A percentile compares a stretch with the other conserved stretches of the same genome.
phyloP scores from a whole-genome alignment of 2,329 filamentous ascomycete genomes.

The Neofusicoccum sp. region DNA sequence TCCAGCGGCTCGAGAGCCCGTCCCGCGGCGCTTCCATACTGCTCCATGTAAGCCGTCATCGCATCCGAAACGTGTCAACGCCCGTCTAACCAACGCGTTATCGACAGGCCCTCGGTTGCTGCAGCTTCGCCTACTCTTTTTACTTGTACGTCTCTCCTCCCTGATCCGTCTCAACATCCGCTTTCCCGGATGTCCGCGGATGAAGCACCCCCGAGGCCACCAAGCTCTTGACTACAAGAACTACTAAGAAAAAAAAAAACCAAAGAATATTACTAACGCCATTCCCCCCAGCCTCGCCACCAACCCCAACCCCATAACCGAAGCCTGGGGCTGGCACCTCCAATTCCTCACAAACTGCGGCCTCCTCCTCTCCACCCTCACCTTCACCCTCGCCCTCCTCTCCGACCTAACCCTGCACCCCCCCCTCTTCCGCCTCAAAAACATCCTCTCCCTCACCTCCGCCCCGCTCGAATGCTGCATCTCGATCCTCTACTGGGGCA shows the following conservation, averaged over 20 bases:
- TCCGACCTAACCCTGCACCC: constrained; percentile 65
- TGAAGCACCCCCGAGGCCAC: not conserved
- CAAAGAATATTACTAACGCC: constrained; percentile 22
- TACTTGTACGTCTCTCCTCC: constrained; percentile 34
- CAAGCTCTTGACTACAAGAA: not conserved
- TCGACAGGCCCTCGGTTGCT: constrained; percentile 41
- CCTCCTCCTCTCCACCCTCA: constrained; percentile 62
- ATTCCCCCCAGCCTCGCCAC: constrained; percentile 1
- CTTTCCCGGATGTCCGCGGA: constrained; percentile 11
- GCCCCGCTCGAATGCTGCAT: constrained; percentile 73
- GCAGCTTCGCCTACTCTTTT: constrained; percentile 50
- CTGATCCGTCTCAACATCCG: not conserved
- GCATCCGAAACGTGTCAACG: not conserved
- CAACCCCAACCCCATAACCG: constrained; percentile 10
- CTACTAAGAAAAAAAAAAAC: not conserved
- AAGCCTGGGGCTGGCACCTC: constrained; percentile 62
- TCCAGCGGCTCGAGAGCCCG: constrained; percentile 68
- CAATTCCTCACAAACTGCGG: constrained; percentile 69
- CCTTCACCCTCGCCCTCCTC: constrained; percentile 63
- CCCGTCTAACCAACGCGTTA: not conserved
- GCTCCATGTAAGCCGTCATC: constrained; percentile 53
- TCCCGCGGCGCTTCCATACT: constrained; percentile 64
- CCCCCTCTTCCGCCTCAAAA: constrained; percentile 67
- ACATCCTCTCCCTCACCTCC: constrained; percentile 65
- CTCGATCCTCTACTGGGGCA: constrained; percentile 72